Conservation (phyloP, 1,284 basidiomycete species). For the Tilletia caries region DNA sequence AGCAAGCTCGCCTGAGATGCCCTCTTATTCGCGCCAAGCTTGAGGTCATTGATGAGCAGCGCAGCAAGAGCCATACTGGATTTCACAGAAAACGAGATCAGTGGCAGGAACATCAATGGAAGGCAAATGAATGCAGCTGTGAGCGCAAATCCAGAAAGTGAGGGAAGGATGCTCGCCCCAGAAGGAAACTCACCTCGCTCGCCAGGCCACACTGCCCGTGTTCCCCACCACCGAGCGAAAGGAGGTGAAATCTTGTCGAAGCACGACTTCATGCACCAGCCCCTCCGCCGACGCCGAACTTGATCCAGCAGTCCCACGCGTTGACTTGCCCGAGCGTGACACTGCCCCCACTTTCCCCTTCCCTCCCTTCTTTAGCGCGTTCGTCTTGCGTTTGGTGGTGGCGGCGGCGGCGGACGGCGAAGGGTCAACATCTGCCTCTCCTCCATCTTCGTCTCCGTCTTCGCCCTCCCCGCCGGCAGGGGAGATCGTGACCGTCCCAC, state of each 20-base stretch:
- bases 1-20: background rate
- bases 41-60: background rate
- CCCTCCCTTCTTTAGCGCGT: background rate
- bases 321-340: background rate
- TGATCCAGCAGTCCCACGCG: background rate
- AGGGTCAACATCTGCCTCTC: background rate
- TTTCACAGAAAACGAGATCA: background rate
- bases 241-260: conserved; percentile 7
- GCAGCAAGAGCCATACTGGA: background rate
- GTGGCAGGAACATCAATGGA: too few species aligned
- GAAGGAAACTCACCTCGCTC: conserved; percentile 1
- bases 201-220: conserved; percentile 10
- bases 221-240: conserved; percentile 8
- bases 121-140: too few species aligned
- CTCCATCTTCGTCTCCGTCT: background rate
- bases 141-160: background rate
- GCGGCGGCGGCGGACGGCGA: too few species aligned
- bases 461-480: background rate
- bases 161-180: too few species aligned
- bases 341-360: too few species aligned
- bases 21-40: background rate
- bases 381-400: background rate
- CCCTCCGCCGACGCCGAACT: background rate
- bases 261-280: background rate
- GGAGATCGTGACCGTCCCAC: background rate